Conservation (phyloP, 306 rosid genomes). For the Glycine soja region DNA sequence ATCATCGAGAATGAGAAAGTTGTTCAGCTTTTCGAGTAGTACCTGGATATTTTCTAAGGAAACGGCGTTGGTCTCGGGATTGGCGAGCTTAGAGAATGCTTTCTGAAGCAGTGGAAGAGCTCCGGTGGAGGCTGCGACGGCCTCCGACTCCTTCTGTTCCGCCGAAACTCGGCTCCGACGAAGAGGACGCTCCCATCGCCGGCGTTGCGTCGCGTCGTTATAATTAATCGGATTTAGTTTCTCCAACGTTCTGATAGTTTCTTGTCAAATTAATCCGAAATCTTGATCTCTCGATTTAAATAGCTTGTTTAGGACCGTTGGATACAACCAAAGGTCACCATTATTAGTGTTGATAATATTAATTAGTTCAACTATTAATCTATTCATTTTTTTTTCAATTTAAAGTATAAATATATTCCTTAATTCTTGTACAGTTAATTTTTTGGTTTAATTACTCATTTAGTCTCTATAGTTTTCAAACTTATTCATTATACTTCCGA, state of each 20-base stretch:
- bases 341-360: not conserved
- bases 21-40: slow-evolving; percentile 10
- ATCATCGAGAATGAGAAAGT: not conserved
- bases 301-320: not conserved
- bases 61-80: slow-evolving; percentile 62
- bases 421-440: no score
- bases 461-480: no score
- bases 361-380: not conserved
- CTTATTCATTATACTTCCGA: no score
- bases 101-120: slow-evolving; percentile 79
- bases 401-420: no score
- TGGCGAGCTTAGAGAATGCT: slow-evolving; percentile 70
- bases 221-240: not conserved
- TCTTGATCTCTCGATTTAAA: not conserved
- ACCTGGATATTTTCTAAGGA: slow-evolving; percentile 68
- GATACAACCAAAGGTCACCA: not conserved
- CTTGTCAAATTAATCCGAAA: not conserved
- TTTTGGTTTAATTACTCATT: no score
- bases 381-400: no score
- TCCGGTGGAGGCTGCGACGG: slow-evolving; percentile 73
- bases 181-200: slow-evolving; percentile 82
- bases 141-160: slow-evolving; percentile 78
- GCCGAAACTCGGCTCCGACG: slow-evolving; percentile 56
- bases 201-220: slow-evolving; percentile 21
- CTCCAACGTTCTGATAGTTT: slow-evolving; percentile 20